Percentiles rank a stretch among this genome's conserved stretches.
These are phyloP conservation scores for Oryza brachyantha DNA, from an alignment of 176 grass and related monocot genomes.

Conservation along the genomic window DNA sequence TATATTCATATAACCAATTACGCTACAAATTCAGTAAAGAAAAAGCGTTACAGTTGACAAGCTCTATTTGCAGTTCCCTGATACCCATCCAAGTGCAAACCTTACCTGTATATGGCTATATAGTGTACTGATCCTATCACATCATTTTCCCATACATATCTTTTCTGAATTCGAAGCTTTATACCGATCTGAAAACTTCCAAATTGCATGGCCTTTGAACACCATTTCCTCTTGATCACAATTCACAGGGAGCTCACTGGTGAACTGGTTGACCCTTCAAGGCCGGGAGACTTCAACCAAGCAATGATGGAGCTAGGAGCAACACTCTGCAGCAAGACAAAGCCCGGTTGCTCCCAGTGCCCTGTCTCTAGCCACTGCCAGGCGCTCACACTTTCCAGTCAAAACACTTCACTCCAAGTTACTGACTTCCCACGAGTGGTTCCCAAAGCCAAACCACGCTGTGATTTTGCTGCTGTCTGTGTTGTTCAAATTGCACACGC, in stretches of 20 bases:
- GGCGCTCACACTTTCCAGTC: constrained; percentile 51
- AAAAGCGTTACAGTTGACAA: too few relatives aligned
- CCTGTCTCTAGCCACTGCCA: constrained; percentile 68
- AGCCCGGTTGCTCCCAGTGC: constrained; percentile 67
- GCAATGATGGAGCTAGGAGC: constrained; percentile 97
- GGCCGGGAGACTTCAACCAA: constrained; percentile 98
- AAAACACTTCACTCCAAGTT: constrained; percentile 41
- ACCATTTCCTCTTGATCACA: constrained; percentile 16
- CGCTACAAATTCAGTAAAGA: too few relatives aligned
- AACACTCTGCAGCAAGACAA: constrained; percentile 66
- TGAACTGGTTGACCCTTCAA: constrained; percentile 75
- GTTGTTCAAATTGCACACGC: constrained; percentile 63
- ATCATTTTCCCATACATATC: not conserved
- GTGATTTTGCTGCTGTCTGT: constrained; percentile 79
- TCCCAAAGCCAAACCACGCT: constrained; percentile 68
- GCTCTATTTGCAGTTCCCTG: not conserved
- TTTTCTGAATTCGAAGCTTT: not conserved
- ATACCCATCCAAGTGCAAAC: not conserved
- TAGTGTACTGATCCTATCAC: not conserved
- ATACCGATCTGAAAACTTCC: not conserved
- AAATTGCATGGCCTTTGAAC: not conserved
- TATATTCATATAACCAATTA: not conserved
- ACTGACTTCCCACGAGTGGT: constrained; percentile 75
- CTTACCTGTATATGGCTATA: not conserved
- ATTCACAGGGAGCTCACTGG: constrained; percentile 76